Evolutionary conservation across 129 eudicot species (phyloP).

Genomic region (Dittrichia graveolens): DNA sequence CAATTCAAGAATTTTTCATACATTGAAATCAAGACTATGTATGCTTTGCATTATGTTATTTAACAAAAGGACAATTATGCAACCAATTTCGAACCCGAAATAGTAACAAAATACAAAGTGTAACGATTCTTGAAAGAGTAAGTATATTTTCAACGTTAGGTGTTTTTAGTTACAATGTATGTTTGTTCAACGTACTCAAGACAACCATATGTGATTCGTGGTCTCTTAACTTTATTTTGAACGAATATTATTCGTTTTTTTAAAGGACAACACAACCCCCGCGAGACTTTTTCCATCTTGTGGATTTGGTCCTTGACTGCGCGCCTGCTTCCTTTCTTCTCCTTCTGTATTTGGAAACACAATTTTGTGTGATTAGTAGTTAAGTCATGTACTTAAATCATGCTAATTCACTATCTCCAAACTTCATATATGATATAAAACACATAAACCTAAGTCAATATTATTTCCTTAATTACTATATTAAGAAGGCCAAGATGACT

Average conservation of each 20-base stretch:
- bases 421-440: not conserved
- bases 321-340: constrained; percentile 7
- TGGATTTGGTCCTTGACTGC: constrained; percentile 27
- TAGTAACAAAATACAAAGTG: not conserved
- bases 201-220: not conserved
- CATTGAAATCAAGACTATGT: too few species aligned
- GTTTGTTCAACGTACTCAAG: not conserved
- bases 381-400: not conserved
- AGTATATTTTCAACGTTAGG: not conserved
- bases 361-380: constrained; percentile 16
- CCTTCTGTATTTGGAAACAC: constrained; percentile 23
- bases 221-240: not conserved
- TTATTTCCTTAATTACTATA: not conserved
- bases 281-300: constrained; percentile 25
- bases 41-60: too few species aligned
- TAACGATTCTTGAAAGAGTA: not conserved
- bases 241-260: not conserved
- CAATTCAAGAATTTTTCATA: too few species aligned
- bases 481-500: not conserved
- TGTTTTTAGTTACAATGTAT: not conserved
- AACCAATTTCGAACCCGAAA: not conserved
- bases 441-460: not conserved
- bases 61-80: not conserved
- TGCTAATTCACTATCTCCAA: not conserved
- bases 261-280: constrained; percentile 21